Base-by-base conservation (phyloP, 768 basidiomycete species). In the Tubosaeta sp. region DNA sequence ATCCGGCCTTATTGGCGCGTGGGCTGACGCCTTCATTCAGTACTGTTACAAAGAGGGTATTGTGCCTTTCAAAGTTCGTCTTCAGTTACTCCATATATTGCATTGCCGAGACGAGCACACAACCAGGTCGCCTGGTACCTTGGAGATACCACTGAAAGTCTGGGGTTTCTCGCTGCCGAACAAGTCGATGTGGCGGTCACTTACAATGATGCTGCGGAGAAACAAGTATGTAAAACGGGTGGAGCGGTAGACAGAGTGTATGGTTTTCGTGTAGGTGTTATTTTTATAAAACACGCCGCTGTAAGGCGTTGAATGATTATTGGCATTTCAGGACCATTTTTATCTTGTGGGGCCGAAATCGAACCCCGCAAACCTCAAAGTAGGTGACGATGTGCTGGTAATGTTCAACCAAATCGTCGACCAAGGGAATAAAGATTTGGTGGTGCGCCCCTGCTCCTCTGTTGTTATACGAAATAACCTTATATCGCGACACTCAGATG, bases 121-220 rank as follows among this genome's bases (percentile, higher is more conserved):
- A 17, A 41, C 12, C 49, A 82, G 80, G 72, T 82, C 22, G 80
- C 69, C 9, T 82, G 81, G 81, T 77, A 77, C 60, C 65, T 81
- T 25, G 79, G 78, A 6, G 81, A 82, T 56, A 81, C 79, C 6
- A 82, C 80, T 0, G 70, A 80, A 48, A 79, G 76, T 52, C 65
- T 82, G 1, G 65, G 64, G 0, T 71, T 68, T 43, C 65, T 82
- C 13, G 68, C 70, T 0, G 64, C 68, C 4, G 76, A 76, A 13
- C 59, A 64, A 3, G 74, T 79, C 4, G 80, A 81, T 56, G 54
- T 81, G 26, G 79, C 78, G 0, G 69, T 82, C 29, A 81, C 79
- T 3, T 81, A 82, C 48, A 79, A 79, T 42, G 68, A 69, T 19
- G 78, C 78, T 34, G 79, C 81, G 0, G 81, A 82, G 62, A 34